Evolutionary conservation across 2,329 filamentous ascomycete genomes (phyloP), one percentile per base, ranked within the genome.

Genomic region (Colletotrichum theobromicola): DNA sequence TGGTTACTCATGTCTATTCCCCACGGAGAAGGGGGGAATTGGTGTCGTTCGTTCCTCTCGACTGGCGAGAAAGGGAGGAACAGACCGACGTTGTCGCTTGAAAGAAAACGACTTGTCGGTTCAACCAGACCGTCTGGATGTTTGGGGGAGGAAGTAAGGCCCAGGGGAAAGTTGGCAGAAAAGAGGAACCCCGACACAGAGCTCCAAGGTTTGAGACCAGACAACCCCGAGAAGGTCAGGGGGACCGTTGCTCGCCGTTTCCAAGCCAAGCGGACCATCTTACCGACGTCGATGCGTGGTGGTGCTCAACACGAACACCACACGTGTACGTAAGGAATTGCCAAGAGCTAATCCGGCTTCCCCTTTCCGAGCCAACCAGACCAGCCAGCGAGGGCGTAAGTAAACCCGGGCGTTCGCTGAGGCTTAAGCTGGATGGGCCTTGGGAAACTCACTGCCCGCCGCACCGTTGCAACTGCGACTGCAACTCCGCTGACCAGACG

Each of bases 1-100:
- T 67, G 35, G 67, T 46, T 42, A 63, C 28, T 65, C 74, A 74
- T 76, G 61, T 74, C 74, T 53, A 46, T 66, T 57, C 65, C 70
- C 60, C 61, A 58, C 26, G 32, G 13, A 28, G 61, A 28, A 35
- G 28, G 42, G 37, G 71, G 42, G 16, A 26, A 70, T 30, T 50
- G 18, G 28, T 18, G 34, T 37, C 28, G 34, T 42, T 21, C 21
- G 18, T n/a, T 46, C 34, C 34, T 60, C 26, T 42, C 50, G 58
- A 35, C 15, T 13, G 32, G 21, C 34, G n/a, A 37, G 24, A 34
- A 26, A 62, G 34, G 26, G 57, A 42, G 26, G n/a, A 21, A 24
- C 13, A 53, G 8, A 24, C 70, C 46, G 30, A 50, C 32, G 50
- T 24, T 53, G 42, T 50, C 42, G n/a, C 42, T 50, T 1, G 42